phyloP scores from a whole-genome alignment of 2,329 filamentous ascomycete species.

The Volutella citrinella region DNA sequence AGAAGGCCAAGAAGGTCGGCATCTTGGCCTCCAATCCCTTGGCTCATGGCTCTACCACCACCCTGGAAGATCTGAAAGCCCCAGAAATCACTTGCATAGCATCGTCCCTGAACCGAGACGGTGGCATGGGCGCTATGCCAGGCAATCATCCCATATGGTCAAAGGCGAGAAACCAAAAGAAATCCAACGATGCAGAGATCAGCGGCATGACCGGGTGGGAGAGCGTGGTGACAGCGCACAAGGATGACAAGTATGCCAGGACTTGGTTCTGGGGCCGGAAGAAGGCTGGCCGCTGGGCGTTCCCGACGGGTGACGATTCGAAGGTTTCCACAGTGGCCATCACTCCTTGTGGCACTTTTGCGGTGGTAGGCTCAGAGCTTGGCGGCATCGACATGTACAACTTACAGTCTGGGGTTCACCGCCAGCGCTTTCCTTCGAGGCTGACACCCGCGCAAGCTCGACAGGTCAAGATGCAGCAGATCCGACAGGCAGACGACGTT shows the following conservation, averaged over 20 bases:
- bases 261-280: slow-evolving; percentile 99
- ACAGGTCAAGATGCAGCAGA: slow-evolving; percentile 66
- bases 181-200: slow-evolving; percentile 64
- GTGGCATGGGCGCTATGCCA: slow-evolving; percentile 82
- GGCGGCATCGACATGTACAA: slow-evolving; percentile 95
- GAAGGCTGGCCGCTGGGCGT: slow-evolving; percentile 87
- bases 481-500: slow-evolving; percentile 56
- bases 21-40: slow-evolving; percentile 58
- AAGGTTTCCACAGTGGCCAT: slow-evolving; percentile 84
- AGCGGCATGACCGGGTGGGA: slow-evolving; percentile 91
- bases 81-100: slow-evolving; percentile 90
- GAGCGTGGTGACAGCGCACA: slow-evolving; percentile 90
- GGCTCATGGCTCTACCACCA: slow-evolving; percentile 58
- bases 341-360: slow-evolving; percentile 91
- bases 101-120: slow-evolving; percentile 88
- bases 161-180: slow-evolving; percentile 64
- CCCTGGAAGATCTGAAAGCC: slow-evolving; percentile 76
- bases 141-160: slow-evolving; percentile 82
- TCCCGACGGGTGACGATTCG: slow-evolving; percentile 80
- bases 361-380: slow-evolving; percentile 77
- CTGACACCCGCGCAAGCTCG: slow-evolving; percentile 76
- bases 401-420: slow-evolving; percentile 84
- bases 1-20: slow-evolving; percentile 86
- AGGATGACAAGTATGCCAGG: slow-evolving; percentile 76
- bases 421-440: slow-evolving; percentile 80